Evolutionary conservation across 108 stramenopile genomes (phyloP), one percentile per base, ranked within the genome.

Genomic region (Chaetoceros muelleri): DNA sequence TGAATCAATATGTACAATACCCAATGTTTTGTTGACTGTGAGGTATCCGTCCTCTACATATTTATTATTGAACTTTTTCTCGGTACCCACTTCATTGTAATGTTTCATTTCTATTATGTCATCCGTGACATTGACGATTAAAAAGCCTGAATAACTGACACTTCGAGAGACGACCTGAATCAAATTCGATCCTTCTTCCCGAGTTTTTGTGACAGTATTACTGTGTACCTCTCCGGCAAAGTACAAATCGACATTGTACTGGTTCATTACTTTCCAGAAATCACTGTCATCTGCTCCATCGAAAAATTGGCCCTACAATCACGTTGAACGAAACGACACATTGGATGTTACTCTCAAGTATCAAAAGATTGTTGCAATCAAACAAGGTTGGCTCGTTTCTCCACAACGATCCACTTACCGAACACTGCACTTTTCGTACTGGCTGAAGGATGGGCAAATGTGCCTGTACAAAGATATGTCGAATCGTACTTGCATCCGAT

Each of bases 221-320:
- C 30, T 31, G 18, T 53, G 53, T 30, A 53, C 53, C 30, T 53
- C 53, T 13, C 53, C 53, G 8, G 53, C 53, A 53, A 53, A 53
- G 53, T 53, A 53, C 8, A 53, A 2, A 30, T 53, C 53, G 2
- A 53, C 53, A 26, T 31, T 18, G 17, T 53, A 53, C 20, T 31
- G 1, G 8, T 53, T 31, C 53, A 53, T 53, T 17, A 53, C 20
- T 30, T 16, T 53, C 53, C 53, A 53, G 20, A 53, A 30, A 10
- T 2, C 34, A 19, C 53, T 53, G n/a, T 53, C 17, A 18, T 28
- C 34, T 30, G 20, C 30, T 2, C 34, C 53, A 30, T 53, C 53
- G 20, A 53, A 24, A 31, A 53, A 53, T 53, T 53, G 53, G 8
- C 53, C 53, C n/a, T n/a, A n/a, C n/a, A n/a, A n/a, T n/a, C n/a